Percentiles rank a stretch among this genome's conserved stretches.
Evolutionary conservation across 352 stramenopile species (phyloP).

Genomic region (Globisporangium orthogonon): DNA sequence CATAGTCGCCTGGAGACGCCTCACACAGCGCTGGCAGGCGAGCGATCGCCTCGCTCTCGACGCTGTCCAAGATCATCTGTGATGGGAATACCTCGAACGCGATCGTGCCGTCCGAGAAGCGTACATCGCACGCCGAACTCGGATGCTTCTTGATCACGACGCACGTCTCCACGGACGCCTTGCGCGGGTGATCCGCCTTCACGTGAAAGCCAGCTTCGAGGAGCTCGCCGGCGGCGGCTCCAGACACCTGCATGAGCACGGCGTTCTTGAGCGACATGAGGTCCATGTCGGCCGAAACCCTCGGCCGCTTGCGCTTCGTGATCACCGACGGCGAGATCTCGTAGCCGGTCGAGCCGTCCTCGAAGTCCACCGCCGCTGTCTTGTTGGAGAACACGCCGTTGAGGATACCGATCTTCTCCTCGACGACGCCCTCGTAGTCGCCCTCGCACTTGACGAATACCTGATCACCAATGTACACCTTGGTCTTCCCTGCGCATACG

Average conservation of each 20-base stretch:
- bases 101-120: conserved; percentile 74
- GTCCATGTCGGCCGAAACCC: conserved; percentile 38
- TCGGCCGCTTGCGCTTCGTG: conserved; percentile 40
- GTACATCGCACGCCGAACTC: conserved; percentile 57
- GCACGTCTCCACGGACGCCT: conserved; percentile 53
- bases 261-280: conserved; percentile 70
- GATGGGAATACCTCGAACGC: conserved; percentile 70
- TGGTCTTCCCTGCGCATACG: conserved; percentile 46
- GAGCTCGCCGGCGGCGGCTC: conserved; percentile 1
- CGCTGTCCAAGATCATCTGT: conserved; percentile 66
- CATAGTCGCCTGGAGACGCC: conserved; percentile 35
- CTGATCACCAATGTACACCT: conserved; percentile 75
- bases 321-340: conserved; percentile 50
- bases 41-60: conserved; percentile 9
- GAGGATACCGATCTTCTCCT: conserved; percentile 63
- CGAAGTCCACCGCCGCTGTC: conserved; percentile 70
- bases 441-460: conserved; percentile 60
- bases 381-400: conserved; percentile 77
- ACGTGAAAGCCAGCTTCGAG: conserved; percentile 72
- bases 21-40: conserved; percentile 13
- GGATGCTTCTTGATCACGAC: conserved; percentile 61
- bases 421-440: conserved; percentile 36
- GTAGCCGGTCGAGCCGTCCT: conserved; percentile 69
- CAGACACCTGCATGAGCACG: conserved; percentile 55
- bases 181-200: conserved; percentile 60